Evolutionary conservation across 78 protist genomes (phyloP).

Genomic region (Guillardia theta): DNA sequence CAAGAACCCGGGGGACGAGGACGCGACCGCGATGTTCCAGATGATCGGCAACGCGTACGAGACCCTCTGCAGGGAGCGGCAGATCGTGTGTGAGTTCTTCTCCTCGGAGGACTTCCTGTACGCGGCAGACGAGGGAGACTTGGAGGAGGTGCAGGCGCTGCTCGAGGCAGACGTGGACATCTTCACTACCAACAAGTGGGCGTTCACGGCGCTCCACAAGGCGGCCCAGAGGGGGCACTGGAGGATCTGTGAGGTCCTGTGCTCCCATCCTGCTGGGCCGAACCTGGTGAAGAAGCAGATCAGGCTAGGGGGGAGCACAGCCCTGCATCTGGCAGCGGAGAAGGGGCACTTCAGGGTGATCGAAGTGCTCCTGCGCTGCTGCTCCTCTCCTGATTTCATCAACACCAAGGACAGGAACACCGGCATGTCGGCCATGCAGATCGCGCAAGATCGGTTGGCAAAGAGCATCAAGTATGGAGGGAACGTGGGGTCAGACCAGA

Average conservation of each 20-base stretch:
- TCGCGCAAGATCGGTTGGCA: no score
- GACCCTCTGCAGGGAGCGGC: background rate
- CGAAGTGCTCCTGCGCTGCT: background rate
- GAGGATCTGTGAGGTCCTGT: background rate
- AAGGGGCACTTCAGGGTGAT: background rate
- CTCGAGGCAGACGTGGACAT: background rate
- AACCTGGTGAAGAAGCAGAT: background rate
- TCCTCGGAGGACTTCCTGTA: background rate
- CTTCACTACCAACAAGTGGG: background rate
- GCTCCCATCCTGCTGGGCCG: background rate
- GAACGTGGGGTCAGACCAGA: no score
- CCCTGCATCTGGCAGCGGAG: background rate
- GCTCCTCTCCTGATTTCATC: background rate
- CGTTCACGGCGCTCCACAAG: background rate
- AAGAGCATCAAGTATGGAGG: no score
- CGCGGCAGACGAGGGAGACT: background rate
- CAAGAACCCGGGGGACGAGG: background rate
- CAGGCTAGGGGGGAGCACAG: background rate
- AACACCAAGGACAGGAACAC: background rate
- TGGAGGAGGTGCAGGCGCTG: background rate
- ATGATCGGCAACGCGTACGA: background rate
- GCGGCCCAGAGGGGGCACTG: background rate
- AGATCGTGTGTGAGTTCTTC: background rate
- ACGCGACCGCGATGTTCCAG: background rate
- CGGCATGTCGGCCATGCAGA: no score